Base-by-base conservation (phyloP, 2,329 filamentous ascomycete genomes). In the Phyllosticta paracitricarpa region DNA sequence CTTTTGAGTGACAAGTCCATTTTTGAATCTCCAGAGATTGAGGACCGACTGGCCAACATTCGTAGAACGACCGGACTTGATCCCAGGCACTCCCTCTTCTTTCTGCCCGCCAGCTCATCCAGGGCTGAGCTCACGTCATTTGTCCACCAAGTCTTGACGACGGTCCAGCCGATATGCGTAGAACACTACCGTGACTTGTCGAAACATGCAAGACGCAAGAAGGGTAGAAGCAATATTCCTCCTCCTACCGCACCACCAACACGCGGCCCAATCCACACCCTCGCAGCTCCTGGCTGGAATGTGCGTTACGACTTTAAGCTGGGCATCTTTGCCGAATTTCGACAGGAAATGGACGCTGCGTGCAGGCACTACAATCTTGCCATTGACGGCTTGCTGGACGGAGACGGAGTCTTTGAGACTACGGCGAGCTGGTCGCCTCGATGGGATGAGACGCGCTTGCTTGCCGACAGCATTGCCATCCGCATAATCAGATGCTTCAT, bases 141-240 rank as follows among this genome's bases (percentile, higher is more conserved):
- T 65, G 85, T 88, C 0, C 84, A 87, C 60, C 88, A 83, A 58
- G 83, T 96, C 51, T 79, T 97, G 55, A 79, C 84, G 1, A 82
- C 87, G 0, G 73, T 97, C 54, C 91, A 93, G 63, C 84, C 86
- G 1, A 79, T 86, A 22, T 85, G 89, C 22, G 78, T 93, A 54
- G 94, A 99, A 68, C 96, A 97, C 74, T 97, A 97, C 72, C 83
- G 92, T 54, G 93, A 99, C 68, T 81, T 97, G 12, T 91, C 91
- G n/a, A 92, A 96, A 63, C 93, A 96, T 77, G 82, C 89, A 9
- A 85, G 92, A 66, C 88, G 94, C 71, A 97, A 97, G 78, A 88
- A 89, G 66, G 88, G 89, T 55, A 84, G 91, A 62, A 88, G 89
- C 7, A 81, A 85, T 19, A 85, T 89, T 14, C 91, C 91, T 10